Conservation (phyloP, 192 early-diverging fungal genomes). For the Coemansia biformis region DNA sequence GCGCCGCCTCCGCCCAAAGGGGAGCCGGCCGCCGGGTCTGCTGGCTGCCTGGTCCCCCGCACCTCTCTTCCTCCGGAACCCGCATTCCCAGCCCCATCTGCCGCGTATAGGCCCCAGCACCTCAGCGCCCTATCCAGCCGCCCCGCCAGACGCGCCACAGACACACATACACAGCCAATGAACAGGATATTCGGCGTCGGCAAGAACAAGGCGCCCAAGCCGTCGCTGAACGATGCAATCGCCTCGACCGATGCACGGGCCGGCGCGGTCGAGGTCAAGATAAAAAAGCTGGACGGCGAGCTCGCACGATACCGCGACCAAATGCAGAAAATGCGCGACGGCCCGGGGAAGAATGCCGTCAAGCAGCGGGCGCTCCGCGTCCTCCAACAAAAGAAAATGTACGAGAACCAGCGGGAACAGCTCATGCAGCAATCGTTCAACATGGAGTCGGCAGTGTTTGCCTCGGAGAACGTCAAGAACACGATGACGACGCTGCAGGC, state of each 20-base stretch:
- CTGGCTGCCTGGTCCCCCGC: too few relatives aligned
- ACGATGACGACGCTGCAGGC: slow-evolving; percentile 95
- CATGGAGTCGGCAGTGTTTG: slow-evolving; percentile 93
- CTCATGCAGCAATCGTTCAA: slow-evolving; percentile 96
- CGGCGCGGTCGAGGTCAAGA: slow-evolving; percentile 88
- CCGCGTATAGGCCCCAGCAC: too few relatives aligned
- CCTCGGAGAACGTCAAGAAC: slow-evolving; percentile 95
- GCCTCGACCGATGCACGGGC: slow-evolving; percentile 74
- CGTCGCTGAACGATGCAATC: slow-evolving; percentile 87
- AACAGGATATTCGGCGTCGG: slow-evolving; percentile 89
- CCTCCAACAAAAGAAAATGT: slow-evolving; percentile 91
- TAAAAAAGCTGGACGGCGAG: slow-evolving; percentile 90
- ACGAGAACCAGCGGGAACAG: slow-evolving; percentile 91
- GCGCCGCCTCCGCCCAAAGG: too few relatives aligned
- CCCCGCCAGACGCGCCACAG: too few relatives aligned
- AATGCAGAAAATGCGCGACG: slow-evolving; percentile 89
- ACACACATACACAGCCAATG: too few relatives aligned
- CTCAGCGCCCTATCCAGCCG: too few relatives aligned
- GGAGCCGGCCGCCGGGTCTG: too few relatives aligned
- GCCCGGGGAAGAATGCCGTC: slow-evolving; percentile 83
- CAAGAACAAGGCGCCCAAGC: slow-evolving; percentile 77
- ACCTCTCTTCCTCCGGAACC: too few relatives aligned
- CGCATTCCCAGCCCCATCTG: too few relatives aligned
- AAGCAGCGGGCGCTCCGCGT: slow-evolving; percentile 88
- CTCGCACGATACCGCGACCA: slow-evolving; percentile 87